phyloP scores from a whole-genome alignment of 495 filamentous ascomycete species.

The Lasiosphaeria hispida region DNA sequence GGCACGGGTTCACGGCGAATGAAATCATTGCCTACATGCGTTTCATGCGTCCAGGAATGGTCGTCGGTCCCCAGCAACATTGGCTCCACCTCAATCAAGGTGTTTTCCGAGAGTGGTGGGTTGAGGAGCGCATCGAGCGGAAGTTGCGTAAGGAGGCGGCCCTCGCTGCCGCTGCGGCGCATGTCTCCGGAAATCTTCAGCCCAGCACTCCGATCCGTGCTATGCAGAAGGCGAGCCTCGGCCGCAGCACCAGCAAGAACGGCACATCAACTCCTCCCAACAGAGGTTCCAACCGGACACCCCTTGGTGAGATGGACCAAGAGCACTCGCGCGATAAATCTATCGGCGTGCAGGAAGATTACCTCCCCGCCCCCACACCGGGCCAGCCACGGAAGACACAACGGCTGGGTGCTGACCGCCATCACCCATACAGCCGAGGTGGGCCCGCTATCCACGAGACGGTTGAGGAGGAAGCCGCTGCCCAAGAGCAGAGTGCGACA shows the following conservation, averaged over 20 bases:
- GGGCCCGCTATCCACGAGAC: conserved; percentile 33
- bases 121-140: conserved; percentile 78
- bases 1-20: conserved; percentile 97
- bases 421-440: conserved; percentile 52
- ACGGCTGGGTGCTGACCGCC: conserved; percentile 41
- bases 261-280: conserved; percentile 77
- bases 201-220: conserved; percentile 76
- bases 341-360: conserved; percentile 65
- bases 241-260: conserved; percentile 52
- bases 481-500: conserved; percentile 27
- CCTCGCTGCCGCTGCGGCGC: conserved; percentile 48
- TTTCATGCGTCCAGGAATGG: conserved; percentile 99
- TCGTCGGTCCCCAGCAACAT: conserved; percentile 98
- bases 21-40: conserved; percentile 99
- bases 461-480: conserved; percentile 40
- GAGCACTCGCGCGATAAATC: conserved; percentile 59
- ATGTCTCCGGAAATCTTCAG: conserved; percentile 42
- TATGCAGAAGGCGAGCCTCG: conserved; percentile 52
- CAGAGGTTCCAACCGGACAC: conserved; percentile 69
- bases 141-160: conserved; percentile 47
- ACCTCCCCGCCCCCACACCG: conserved; percentile 90
- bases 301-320: conserved; percentile 84
- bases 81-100: conserved; percentile 98
- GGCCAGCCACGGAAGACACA: conserved; percentile 91
- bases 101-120: conserved; percentile 96